Conservation (phyloP, 2,329 filamentous ascomycete species). For the Colletotrichum kahawae region DNA sequence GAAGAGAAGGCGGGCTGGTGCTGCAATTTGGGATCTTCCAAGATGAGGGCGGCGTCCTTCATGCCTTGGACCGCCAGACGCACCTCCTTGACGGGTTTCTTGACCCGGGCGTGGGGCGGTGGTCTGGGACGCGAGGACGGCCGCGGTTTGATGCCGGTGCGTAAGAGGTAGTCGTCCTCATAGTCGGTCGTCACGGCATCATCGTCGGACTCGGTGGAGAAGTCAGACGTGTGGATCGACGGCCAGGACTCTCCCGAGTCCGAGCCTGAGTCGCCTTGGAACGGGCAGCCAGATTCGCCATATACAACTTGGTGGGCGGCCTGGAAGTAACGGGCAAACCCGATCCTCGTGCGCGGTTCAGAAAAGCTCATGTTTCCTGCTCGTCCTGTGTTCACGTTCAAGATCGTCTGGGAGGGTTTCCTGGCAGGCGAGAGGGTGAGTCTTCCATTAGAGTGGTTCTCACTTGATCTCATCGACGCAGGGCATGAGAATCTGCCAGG, state of each 20-base stretch:
- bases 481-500: fast-evolving
- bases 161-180: not conserved
- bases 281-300: fast-evolving
- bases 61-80: not conserved
- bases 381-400: not conserved
- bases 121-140: not conserved
- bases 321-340: too few relatives aligned
- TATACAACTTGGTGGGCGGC: too few relatives aligned
- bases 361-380: too few relatives aligned
- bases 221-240: not conserved
- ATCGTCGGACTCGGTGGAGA: not conserved
- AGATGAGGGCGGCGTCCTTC: not conserved
- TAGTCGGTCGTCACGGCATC: not conserved
- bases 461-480: not conserved
- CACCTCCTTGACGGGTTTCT: not conserved
- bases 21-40: not conserved
- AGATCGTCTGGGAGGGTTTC: too few relatives aligned
- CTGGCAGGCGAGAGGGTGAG: too few relatives aligned
- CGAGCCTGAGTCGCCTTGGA: not conserved
- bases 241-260: not conserved
- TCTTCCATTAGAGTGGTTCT: not conserved
- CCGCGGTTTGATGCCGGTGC: not conserved
- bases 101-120: not conserved
- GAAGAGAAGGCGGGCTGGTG: not conserved
- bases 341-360: too few relatives aligned